A percentile compares a stretch with the other conserved stretches of the same genome.
Evolutionary conservation across 305 asterid species (phyloP).

Genomic region (Petunia hybrid): DNA sequence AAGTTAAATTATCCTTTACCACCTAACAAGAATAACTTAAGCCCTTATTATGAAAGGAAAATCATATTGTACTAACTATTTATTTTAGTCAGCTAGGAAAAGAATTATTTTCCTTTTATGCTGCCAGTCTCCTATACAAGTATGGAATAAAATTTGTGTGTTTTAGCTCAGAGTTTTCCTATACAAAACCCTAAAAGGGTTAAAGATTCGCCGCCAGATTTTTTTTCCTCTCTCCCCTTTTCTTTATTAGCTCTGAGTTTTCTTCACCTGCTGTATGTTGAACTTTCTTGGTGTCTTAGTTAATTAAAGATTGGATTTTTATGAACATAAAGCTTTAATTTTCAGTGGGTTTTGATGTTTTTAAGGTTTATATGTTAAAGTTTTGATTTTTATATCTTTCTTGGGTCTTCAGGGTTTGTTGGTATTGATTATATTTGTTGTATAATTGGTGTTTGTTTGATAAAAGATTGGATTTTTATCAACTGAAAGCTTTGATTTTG

Average conservation of each 20-base stretch:
- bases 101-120: slow-evolving; percentile 10
- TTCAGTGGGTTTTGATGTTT: slow-evolving; percentile 33
- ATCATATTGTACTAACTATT: background rate
- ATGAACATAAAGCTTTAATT: slow-evolving; percentile 31
- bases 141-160: background rate
- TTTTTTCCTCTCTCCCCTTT: slow-evolving; percentile 25
- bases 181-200: slow-evolving; percentile 60
- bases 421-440: background rate
- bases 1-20: slow-evolving; percentile 16
- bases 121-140: background rate
- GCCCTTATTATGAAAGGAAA: slow-evolving; percentile 1
- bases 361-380: slow-evolving; percentile 36
- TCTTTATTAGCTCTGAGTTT: slow-evolving; percentile 13
- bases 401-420: too few species aligned
- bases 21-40: background rate
- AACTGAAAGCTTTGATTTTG: slow-evolving; percentile 29
- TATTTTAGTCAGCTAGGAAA: background rate
- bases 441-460: background rate
- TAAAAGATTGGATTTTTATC: slow-evolving; percentile 29
- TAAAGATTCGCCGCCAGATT: slow-evolving; percentile 57
- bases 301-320: slow-evolving; percentile 36
- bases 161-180: slow-evolving; percentile 1
- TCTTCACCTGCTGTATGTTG: background rate
- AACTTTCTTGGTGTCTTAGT: slow-evolving; percentile 12
- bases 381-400: slow-evolving; percentile 30